phyloP scores from a whole-genome alignment of 2,329 filamentous ascomycete genomes.

The Colletotrichum orbiculare region DNA sequence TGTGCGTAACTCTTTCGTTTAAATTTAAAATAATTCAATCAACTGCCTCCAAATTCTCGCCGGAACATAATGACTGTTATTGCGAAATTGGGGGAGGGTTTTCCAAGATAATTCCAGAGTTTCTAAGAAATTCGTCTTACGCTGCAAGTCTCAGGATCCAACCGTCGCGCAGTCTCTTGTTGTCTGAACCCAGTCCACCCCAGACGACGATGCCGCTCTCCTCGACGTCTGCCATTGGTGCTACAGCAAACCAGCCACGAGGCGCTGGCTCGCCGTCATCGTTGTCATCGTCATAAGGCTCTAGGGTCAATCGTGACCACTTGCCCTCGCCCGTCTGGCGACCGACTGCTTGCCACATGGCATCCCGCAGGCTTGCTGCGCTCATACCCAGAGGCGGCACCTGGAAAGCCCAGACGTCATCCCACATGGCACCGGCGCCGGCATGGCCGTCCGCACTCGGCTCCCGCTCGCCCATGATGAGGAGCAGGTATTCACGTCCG shows the following conservation, averaged over 20 bases:
- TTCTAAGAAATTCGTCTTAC: slow-evolving; percentile 7
- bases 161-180: slow-evolving; percentile 67
- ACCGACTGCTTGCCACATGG: slow-evolving; percentile 64
- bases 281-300: slow-evolving; percentile 60
- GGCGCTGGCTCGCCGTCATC: slow-evolving; percentile 60
- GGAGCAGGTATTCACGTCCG: slow-evolving; percentile 70
- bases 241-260: slow-evolving; percentile 68
- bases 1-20: not conserved
- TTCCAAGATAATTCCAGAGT: not conserved
- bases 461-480: slow-evolving; percentile 68
- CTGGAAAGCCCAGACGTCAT: slow-evolving; percentile 74
- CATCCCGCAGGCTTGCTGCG: slow-evolving; percentile 65
- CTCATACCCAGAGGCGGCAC: slow-evolving; percentile 66
- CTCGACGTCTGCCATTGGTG: slow-evolving; percentile 68
- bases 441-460: slow-evolving; percentile 61
- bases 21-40: slow-evolving; percentile 8
- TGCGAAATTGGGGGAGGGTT: too few species aligned
- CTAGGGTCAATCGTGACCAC: slow-evolving; percentile 63
- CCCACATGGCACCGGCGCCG: slow-evolving; percentile 64
- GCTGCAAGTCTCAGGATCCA: slow-evolving; percentile 70
- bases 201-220: slow-evolving; percentile 69
- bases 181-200: slow-evolving; percentile 66
- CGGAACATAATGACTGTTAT: not conserved
- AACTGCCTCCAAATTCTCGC: slow-evolving; percentile 12
- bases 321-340: slow-evolving; percentile 66